phyloP scores from a whole-genome alignment of 306 rosid species.

The Oxytropis ochrocephala region DNA sequence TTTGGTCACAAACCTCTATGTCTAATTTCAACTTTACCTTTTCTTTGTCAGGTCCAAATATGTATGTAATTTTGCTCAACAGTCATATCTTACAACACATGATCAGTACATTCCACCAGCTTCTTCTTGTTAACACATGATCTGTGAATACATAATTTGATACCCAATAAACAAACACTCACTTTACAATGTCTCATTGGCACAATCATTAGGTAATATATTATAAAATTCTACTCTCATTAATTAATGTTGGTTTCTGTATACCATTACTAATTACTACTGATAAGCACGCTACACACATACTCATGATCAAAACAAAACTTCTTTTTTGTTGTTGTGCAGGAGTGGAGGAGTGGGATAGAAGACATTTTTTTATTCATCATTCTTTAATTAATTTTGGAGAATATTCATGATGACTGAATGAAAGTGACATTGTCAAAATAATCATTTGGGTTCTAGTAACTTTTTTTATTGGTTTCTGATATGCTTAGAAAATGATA shows the following conservation, averaged over 20 bases:
- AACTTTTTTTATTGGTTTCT: slow-evolving; percentile 20
- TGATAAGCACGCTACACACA: slow-evolving; percentile 35
- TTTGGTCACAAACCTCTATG: slow-evolving; percentile 38
- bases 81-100: slow-evolving; percentile 32
- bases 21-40: slow-evolving; percentile 40
- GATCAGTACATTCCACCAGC: background rate
- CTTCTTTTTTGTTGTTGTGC: slow-evolving; percentile 6
- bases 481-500: slow-evolving; percentile 30
- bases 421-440: slow-evolving; percentile 47
- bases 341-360: slow-evolving; percentile 78
- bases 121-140: background rate
- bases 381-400: slow-evolving; percentile 68
- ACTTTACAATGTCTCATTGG: slow-evolving; percentile 38
- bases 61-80: slow-evolving; percentile 37
- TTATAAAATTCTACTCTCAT: slow-evolving; percentile 6
- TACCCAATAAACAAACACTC: slow-evolving; percentile 40
- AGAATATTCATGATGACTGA: slow-evolving; percentile 52
- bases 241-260: slow-evolving; percentile 12
- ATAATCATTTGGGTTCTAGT: slow-evolving; percentile 48
- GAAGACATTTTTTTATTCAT: slow-evolving; percentile 44
- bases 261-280: background rate
- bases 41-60: slow-evolving; percentile 50
- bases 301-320: slow-evolving; percentile 30
- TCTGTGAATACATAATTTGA: slow-evolving; percentile 36
- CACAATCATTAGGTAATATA: slow-evolving; percentile 41